Percentiles rank a stretch among this genome's conserved stretches.
Evolutionary conservation across 129 eudicot species (phyloP).

Genomic region (Helianthus annuus): HanXRQr2.0-SUNRISE NC_035448.2:39729337-39729836

Average conservation of each 20-base stretch:
- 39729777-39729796: no score
- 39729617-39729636: conserved; percentile 19
- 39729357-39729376: conserved; percentile 98
- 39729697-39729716: no score
- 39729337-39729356: conserved; percentile 77
- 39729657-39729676: no score
- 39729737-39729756: no score
- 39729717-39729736: no score
- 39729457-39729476: conserved; percentile 36
- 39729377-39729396: conserved; percentile 52
- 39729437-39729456: conserved; percentile 85
- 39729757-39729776: no score
- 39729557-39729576: conserved; percentile 70
- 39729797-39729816: no score
- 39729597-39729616: conserved; percentile 75
- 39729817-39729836: no score
- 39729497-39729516: conserved; percentile 54
- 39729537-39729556: conserved; percentile 41
- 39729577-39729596: conserved; percentile 78
- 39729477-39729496: conserved; percentile 38
- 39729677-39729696: no score
- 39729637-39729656: no score
- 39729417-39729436: conserved; percentile 82
- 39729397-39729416: conserved; percentile 72
- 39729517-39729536: conserved; percentile 57